Percentiles rank a stretch among this genome's conserved stretches.
phyloP scores from a whole-genome alignment of 176 grass and related monocot species.

The Paspalum notatum region DNA sequence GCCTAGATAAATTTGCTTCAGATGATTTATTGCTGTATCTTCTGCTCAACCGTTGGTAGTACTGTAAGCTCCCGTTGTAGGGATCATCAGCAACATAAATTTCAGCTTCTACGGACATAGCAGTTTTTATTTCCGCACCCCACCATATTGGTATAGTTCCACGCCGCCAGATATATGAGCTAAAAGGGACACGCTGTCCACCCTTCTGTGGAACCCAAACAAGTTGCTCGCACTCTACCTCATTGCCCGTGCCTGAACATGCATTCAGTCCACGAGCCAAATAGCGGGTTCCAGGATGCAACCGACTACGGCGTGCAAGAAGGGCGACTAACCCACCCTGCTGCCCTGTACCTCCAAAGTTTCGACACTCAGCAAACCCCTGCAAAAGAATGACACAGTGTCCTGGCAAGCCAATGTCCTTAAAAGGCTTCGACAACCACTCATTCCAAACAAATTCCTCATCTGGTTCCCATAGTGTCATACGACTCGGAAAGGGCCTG shows the following conservation, averaged over 20 bases:
- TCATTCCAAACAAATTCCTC: constrained; percentile 94
- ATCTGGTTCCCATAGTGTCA: constrained; percentile 65
- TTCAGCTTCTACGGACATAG: constrained; percentile 78
- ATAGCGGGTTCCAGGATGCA: constrained; percentile 98
- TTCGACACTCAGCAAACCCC: constrained; percentile 94
- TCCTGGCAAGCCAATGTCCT: constrained; percentile 75
- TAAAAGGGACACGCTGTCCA: constrained; percentile 62
- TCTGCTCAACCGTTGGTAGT: constrained; percentile 84
- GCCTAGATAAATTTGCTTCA: constrained; percentile 55
- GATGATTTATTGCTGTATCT: constrained; percentile 71
- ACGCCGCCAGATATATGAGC: constrained; percentile 88
- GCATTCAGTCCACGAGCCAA: constrained; percentile 96
- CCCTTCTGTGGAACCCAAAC: constrained; percentile 67
- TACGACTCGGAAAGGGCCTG: constrained; percentile 78
- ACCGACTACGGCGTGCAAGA: constrained; percentile 90
- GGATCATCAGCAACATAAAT: constrained; percentile 94
- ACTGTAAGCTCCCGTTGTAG: constrained; percentile 82
- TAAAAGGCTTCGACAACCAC: constrained; percentile 94
- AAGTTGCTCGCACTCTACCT: constrained; percentile 97
- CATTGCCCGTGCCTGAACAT: constrained; percentile 97
- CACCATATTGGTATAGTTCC: constrained; percentile 98
- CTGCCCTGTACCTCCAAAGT: constrained; percentile 67
- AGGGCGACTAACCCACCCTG: constrained; percentile 79
- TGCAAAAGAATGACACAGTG: constrained; percentile 92
- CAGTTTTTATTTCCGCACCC: constrained; percentile 92